Evolutionary conservation across 495 filamentous ascomycete species (phyloP).

Genomic region (Talaromyces thailandensis): DNA sequence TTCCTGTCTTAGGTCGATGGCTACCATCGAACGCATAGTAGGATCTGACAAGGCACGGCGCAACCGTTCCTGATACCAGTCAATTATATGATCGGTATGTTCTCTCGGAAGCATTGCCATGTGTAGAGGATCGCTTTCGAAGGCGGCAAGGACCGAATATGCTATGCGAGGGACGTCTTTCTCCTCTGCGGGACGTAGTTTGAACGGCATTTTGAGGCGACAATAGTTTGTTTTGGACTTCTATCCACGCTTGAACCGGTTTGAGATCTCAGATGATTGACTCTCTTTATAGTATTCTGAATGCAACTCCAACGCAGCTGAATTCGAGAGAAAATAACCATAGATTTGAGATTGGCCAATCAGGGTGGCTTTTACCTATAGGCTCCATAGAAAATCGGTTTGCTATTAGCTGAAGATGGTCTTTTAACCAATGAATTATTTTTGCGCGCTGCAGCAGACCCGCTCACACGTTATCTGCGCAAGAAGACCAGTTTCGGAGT

Average conservation of each 20-base stretch:
- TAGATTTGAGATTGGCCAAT: too few relatives aligned
- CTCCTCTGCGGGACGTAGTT: neutral
- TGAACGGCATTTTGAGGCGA: neutral
- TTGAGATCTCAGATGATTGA: too few relatives aligned
- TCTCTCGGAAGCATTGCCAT: neutral
- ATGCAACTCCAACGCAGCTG: too few relatives aligned
- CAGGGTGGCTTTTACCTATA: too few relatives aligned
- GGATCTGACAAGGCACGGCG: neutral
- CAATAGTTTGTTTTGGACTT: too few relatives aligned
- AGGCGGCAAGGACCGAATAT: neutral
- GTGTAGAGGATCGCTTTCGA: neutral
- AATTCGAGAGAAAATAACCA: too few relatives aligned
- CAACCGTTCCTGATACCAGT: neutral
- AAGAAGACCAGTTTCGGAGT: too few relatives aligned
- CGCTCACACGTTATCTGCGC: neutral
- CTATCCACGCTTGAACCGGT: too few relatives aligned
- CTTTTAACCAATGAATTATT: neutral
- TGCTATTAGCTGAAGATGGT: neutral
- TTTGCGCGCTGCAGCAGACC: neutral
- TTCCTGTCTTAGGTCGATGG: neutral
- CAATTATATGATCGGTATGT: neutral
- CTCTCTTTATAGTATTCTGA: too few relatives aligned
- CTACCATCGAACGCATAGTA: neutral
- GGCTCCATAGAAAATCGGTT: neutral
- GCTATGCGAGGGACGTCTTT: neutral